Conservation (phyloP, 768 basidiomycete genomes). For the Lactarius psammicola region DNA sequence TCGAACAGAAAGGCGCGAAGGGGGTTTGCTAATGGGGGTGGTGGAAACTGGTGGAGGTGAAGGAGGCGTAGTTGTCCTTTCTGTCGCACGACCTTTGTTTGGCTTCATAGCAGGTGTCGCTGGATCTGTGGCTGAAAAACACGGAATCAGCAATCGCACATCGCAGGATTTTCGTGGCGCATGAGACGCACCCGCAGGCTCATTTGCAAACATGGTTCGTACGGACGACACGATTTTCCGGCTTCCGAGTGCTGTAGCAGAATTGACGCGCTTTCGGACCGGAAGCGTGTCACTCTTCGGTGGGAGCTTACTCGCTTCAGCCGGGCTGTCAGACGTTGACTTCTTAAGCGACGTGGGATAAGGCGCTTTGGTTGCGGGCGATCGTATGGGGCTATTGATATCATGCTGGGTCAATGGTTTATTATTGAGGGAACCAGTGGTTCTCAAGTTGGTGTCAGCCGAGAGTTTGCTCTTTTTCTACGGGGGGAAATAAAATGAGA, state of each 20-base stretch:
- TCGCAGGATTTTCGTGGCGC: neutral
- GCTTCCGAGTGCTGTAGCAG: constrained; percentile 25
- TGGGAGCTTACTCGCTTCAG: constrained; percentile 3
- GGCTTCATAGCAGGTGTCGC: neutral
- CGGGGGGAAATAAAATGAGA: neutral
- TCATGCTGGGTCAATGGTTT: constrained; percentile 28
- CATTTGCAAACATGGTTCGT: constrained; percentile 23
- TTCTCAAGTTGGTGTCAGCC: constrained; percentile 32
- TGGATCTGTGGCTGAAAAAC: constrained; percentile 4
- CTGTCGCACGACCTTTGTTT: neutral
- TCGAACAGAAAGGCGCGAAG: constrained; percentile 16
- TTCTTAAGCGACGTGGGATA: constrained; percentile 13
- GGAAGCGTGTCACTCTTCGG: constrained; percentile 6
- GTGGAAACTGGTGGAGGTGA: neutral
- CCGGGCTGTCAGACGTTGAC: constrained; percentile 17
- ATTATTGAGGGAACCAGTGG: constrained; percentile 35
- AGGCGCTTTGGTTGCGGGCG: constrained; percentile 10
- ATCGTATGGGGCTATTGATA: constrained; percentile 17
- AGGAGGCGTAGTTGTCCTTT: constrained; percentile 17
- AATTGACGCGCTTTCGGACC: constrained; percentile 26
- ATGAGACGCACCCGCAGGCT: neutral
- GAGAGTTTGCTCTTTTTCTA: constrained; percentile 30
- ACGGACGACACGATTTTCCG: constrained; percentile 24
- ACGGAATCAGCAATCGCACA: neutral
- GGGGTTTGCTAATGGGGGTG: constrained; percentile 9